Base-by-base conservation (phyloP, 139 green algal genomes). In the Micromonas commoda region DNA sequence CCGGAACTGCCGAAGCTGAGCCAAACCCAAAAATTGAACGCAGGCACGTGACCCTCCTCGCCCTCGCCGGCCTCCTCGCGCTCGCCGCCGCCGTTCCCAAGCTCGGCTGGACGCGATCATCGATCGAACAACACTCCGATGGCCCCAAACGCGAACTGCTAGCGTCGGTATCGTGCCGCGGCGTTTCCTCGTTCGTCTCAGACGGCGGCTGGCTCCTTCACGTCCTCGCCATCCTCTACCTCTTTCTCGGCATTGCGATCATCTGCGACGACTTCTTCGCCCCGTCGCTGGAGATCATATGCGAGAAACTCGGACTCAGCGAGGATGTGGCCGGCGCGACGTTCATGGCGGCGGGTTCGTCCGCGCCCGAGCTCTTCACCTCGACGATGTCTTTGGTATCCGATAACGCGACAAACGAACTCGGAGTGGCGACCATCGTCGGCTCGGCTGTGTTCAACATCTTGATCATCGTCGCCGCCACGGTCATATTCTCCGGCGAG, bases 321-420 rank as follows among this genome's bases (percentile, higher is more conserved):
- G 80, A 84, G 71, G 79, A 84, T 67, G 80, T 87, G 1, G 83
- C 80, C 26, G 83, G 80, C 32, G 84, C 82, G 1, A 86, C 84
- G 60, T 88, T 88, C 76, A 86, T 86, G 82, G 82, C 82, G 31
- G 82, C 84, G 23, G 82, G 82, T 24, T 84, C 75, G 16, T 85
- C 74, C 6, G 81, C 84, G 24, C 82, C 81, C 1, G 82, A 88
- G 71, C 61, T 88, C 33, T 84, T 85, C 75, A 78, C 82, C 3
- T 82, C 81, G 2, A 31, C 80, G 6, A 79, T 88, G 64, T 69
- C 69, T 3, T 53, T 86, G 6, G 35, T 80, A 20, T 84, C 76
- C 39, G 16, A 74, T 3, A 51, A 66, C 33, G 80, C 72, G 5
- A 72, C 35, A 4, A 83, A 81, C 52, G 83, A 85, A 32, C 61